These are phyloP conservation scores for Pythium rhizo-oryzae DNA, from an alignment of 352 stramenopile genomes.

Conservation along the genomic window DNA sequence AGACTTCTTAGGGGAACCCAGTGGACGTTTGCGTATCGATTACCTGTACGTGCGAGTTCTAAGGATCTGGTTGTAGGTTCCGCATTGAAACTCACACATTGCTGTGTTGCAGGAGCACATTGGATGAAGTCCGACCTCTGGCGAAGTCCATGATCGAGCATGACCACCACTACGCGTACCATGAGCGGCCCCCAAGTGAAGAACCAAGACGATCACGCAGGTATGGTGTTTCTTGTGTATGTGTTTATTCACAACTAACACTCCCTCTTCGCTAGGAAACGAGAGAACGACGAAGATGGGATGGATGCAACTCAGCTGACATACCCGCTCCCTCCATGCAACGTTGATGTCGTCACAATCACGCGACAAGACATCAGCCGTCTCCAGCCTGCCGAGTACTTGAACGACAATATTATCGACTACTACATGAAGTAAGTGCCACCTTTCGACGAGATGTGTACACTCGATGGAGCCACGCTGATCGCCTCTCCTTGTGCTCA, in stretches of 20 bases:
- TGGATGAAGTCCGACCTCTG: conserved; percentile 18
- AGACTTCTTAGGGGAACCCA: conserved; percentile 10
- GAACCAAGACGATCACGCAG: conserved; percentile 10
- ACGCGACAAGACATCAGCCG: conserved; percentile 58
- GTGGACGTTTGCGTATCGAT: not conserved
- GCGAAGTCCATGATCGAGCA: conserved; percentile 12
- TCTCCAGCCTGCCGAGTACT: conserved; percentile 73
- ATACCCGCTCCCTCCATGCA: conserved; percentile 75
- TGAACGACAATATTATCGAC: conserved; percentile 94
- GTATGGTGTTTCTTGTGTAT: not conserved
- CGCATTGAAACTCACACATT: not conserved
- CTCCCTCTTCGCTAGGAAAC: conserved; percentile 7
- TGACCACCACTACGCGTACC: conserved; percentile 18
- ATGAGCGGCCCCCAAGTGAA: not conserved
- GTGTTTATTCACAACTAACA: not conserved
- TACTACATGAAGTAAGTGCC: conserved; percentile 89
- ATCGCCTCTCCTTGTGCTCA: conserved; percentile 20
- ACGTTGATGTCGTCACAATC: conserved; percentile 77
- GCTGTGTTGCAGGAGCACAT: conserved; percentile 1
- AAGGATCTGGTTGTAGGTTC: not conserved
- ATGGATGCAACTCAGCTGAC: conserved; percentile 38
- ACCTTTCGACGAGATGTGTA: not conserved
- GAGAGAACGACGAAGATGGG: conserved; percentile 9
- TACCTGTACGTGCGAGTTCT: conserved; percentile 13
- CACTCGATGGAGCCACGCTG: not conserved